These are phyloP conservation scores for Urtica urens DNA, from an alignment of 306 rosid genomes.

Conservation along the genomic window DNA sequence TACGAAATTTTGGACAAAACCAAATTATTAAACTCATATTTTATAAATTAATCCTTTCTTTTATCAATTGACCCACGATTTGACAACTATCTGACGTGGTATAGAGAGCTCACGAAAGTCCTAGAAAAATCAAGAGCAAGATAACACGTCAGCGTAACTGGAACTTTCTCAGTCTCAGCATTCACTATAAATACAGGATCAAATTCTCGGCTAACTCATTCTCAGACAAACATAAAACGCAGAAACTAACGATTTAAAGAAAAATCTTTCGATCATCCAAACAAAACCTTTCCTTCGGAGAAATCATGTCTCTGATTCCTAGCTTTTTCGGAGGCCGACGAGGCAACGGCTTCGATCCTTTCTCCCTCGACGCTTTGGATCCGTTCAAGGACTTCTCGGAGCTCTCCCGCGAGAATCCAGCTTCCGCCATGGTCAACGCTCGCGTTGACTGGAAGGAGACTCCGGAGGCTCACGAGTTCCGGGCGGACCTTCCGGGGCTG, in stretches of 20 bases:
- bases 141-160: too few species aligned
- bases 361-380: slow-evolving; percentile 14
- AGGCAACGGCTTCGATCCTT: slow-evolving; percentile 8
- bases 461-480: slow-evolving; percentile 24
- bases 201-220: background rate
- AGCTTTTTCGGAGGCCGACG: slow-evolving; percentile 13
- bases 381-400: slow-evolving; percentile 16
- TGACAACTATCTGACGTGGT: too few species aligned
- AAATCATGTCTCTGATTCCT: slow-evolving; percentile 22
- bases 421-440: slow-evolving; percentile 1
- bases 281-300: background rate
- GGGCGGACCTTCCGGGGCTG: slow-evolving; percentile 22
- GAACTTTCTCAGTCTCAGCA: too few species aligned
- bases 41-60: too few species aligned
- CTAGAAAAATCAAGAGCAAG: too few species aligned
- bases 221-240: background rate
- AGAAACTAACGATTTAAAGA: background rate
- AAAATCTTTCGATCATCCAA: background rate
- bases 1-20: too few species aligned
- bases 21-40: too few species aligned
- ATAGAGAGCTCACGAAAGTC: too few species aligned
- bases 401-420: background rate
- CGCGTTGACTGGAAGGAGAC: slow-evolving; percentile 27
- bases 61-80: too few species aligned
- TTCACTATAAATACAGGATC: too few species aligned